Percentiles rank a stretch among this genome's conserved stretches.
These are phyloP conservation scores for thale cress (Arabidopsis thaliana) DNA, from an alignment of 345 rosid genomes.

Conservation along the genomic window DNA sequence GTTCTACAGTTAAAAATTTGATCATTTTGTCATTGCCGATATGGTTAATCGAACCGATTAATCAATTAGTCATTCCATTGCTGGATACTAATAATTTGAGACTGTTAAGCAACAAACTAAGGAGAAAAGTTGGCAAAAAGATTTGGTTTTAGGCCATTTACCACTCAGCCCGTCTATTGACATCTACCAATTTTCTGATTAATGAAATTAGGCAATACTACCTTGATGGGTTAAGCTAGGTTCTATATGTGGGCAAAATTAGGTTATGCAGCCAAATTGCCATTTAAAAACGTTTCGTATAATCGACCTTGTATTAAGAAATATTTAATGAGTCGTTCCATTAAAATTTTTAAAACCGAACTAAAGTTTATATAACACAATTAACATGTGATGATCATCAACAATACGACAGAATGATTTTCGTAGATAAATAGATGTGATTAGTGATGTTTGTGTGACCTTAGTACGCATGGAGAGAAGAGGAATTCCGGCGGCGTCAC, in stretches of 20 bases:
- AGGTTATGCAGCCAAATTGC: constrained; percentile 2
- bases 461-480: constrained; percentile 60
- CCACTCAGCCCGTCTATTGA: constrained; percentile 25
- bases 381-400: constrained; percentile 19
- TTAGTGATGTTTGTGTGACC: constrained; percentile 41
- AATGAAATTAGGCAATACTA: constrained; percentile 22
- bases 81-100: background rate
- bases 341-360: background rate
- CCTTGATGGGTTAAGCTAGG: background rate
- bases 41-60: background rate
- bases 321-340: background rate
- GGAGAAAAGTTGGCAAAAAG: constrained; percentile 30
- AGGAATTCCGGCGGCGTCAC: constrained; percentile 60
- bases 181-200: constrained; percentile 19
- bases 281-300: background rate
- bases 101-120: background rate
- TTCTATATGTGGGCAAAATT: background rate
- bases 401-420: background rate
- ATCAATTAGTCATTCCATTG: background rate
- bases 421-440: background rate
- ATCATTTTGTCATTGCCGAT: background rate
- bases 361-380: background rate
- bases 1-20: background rate
- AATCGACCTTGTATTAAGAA: background rate
- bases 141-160: constrained; percentile 31